phyloP scores from a whole-genome alignment of 2,329 filamentous ascomycete genomes.

The Dothiorella sarmentorum region DNA sequence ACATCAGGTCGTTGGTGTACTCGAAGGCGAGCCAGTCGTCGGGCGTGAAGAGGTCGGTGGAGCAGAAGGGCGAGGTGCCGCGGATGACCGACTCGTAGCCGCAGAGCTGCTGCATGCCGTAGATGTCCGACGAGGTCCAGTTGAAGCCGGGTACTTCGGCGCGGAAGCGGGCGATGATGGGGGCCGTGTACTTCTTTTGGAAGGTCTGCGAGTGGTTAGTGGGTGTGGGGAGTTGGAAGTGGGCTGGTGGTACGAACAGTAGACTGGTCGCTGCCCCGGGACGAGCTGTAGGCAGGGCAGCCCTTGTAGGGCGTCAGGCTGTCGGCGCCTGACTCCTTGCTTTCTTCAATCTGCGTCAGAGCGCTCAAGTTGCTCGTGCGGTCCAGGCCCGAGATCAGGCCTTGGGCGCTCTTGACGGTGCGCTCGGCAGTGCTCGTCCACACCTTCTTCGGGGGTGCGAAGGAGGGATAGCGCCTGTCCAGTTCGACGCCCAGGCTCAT shows the following conservation, averaged over 20 bases:
- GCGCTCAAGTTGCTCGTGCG: constrained; percentile 52
- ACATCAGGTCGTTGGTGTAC: constrained; percentile 62
- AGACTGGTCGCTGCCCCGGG: constrained; percentile 55
- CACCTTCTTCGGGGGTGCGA: constrained; percentile 53
- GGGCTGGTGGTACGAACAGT: constrained; percentile 27
- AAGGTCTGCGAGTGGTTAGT: constrained; percentile 34
- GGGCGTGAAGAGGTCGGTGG: constrained; percentile 55
- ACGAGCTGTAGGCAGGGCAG: constrained; percentile 60
- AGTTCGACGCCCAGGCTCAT: constrained; percentile 58
- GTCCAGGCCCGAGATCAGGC: constrained; percentile 57
- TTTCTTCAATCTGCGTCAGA: constrained; percentile 56
- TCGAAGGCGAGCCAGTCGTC: constrained; percentile 66
- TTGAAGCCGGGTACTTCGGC: constrained; percentile 56
- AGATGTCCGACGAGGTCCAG: constrained; percentile 60
- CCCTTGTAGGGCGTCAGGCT: constrained; percentile 62
- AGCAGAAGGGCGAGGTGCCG: constrained; percentile 60
- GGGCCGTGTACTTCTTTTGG: constrained; percentile 55
- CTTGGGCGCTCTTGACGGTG: constrained; percentile 56
- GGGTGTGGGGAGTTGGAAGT: not conserved
- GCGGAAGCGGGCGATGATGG: constrained; percentile 58
- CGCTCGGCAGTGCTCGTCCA: constrained; percentile 64
- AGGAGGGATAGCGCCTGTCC: constrained; percentile 55
- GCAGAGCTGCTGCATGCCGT: constrained; percentile 64
- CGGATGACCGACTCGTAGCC: constrained; percentile 64
- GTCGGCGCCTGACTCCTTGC: constrained; percentile 56